Base-by-base conservation (phyloP, 1,139 yeast genomes). In the Protomyces inundatus region DNA sequence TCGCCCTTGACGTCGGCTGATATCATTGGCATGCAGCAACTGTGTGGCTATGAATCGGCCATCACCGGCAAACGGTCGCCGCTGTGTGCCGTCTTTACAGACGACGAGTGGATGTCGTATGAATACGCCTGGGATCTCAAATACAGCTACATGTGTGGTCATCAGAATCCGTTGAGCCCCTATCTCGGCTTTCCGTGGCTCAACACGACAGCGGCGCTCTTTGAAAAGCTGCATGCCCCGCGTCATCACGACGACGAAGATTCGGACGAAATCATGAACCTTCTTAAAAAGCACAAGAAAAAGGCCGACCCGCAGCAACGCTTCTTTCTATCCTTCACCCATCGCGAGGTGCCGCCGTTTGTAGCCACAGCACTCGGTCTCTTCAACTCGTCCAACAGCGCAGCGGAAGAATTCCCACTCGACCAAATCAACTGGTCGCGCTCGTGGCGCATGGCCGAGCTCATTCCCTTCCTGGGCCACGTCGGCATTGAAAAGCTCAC, bases 31-130 rank as follows among this genome's bases (percentile, higher is more conserved):
- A 58, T 58, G 62, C 62, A 58, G 36, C 62, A 58, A 23, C 23
- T 58, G 23, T 58, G 62, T 34, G 62, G 62, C 34, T 58, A 58
- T 40, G 62, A 58, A 23, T 45, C 54, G 7, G 62, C 62, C 52
- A 58, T 51, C 36, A 58, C 42, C 9, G 62, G 62, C 10, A 37
- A 42, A 30, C 14, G 23, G 33, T 51, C 56, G n/a, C 35, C 33
- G 36, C 52, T 58, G 34, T 58, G 62, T 52, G 56, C 55, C 7
- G 62, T 46, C 23, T 58, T 58, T 51, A 58, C 62, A 23, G 62
- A 58, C 34, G 62, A 58, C 45, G 62, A 58, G 53, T 58, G 62
- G 62, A 58, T 58, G 62, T 32, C 56, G 33, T 58, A 58, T 34
- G 62, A 58, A 42, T 58, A 58, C 42, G 56, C 56, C 6, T 58